Percentiles rank a stretch among this genome's conserved stretches.
phyloP scores from a whole-genome alignment of 768 basidiomycete species.

The Podaxis rugospora region DNA sequence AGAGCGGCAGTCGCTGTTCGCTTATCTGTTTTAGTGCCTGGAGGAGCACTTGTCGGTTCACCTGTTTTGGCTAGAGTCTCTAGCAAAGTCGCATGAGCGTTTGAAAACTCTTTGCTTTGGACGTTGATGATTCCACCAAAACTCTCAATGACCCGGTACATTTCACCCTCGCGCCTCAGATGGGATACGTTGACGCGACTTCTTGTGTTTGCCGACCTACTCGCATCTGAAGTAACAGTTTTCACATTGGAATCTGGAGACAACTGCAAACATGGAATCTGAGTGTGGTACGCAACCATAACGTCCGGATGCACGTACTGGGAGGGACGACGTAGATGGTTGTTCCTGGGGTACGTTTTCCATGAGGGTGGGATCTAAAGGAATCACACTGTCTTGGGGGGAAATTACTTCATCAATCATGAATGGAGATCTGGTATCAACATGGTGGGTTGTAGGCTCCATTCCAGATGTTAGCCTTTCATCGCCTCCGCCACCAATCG shows the following conservation, averaged over 20 bases:
- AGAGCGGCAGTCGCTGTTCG: conserved; percentile 62
- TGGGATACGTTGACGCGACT: conserved; percentile 68
- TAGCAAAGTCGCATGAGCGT: conserved; percentile 61
- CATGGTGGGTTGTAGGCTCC: background rate
- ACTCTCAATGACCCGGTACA: conserved; percentile 60
- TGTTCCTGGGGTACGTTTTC: background rate
- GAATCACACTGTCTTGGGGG: background rate
- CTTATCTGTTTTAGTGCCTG: conserved; percentile 68
- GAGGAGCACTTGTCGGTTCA: conserved; percentile 67
- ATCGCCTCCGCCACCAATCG: background rate
- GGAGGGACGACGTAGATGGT: background rate
- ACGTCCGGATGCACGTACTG: background rate
- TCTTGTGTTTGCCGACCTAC: conserved; percentile 6
- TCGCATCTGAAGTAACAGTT: background rate
- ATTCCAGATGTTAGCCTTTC: background rate
- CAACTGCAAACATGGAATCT: background rate
- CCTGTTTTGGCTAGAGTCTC: conserved; percentile 51
- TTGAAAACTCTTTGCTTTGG: conserved; percentile 65
- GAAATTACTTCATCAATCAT: background rate
- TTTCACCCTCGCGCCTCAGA: conserved; percentile 76
- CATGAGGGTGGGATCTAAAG: conserved; percentile 1
- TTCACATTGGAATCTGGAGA: background rate
- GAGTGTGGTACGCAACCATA: background rate
- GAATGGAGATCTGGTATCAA: background rate
- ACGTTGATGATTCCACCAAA: conserved; percentile 65